phyloP scores from a whole-genome alignment of 2,329 filamentous ascomycete genomes.

The Massarina eburnea region DNA sequence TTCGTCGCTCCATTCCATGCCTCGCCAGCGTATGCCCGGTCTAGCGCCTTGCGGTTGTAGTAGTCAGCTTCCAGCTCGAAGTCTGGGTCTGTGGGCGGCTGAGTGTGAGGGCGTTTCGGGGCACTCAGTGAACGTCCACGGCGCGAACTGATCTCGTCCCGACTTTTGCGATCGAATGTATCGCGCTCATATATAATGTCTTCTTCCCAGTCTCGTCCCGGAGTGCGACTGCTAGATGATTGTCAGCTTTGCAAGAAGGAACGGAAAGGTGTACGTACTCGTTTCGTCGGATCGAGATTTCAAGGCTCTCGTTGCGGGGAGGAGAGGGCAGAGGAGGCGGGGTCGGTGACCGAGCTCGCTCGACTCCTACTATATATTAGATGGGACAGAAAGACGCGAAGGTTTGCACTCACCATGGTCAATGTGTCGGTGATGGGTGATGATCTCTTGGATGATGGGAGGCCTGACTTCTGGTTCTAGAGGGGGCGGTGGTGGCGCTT shows the following conservation, averaged over 20 bases:
- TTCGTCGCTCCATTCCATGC: slow-evolving; percentile 72
- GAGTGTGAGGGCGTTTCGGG: slow-evolving; percentile 47
- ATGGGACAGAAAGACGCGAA: background rate
- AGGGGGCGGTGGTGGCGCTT: slow-evolving; percentile 50
- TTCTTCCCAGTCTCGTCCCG: slow-evolving; percentile 59
- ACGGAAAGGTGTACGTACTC: slow-evolving; percentile 42
- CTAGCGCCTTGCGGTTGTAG: slow-evolving; percentile 68
- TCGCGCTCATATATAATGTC: slow-evolving; percentile 66
- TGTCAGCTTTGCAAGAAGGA: background rate
- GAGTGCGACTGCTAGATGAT: slow-evolving; percentile 43
- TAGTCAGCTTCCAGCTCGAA: slow-evolving; percentile 59
- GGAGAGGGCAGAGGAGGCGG: slow-evolving; percentile 54
- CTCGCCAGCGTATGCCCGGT: slow-evolving; percentile 71
- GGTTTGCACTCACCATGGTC: slow-evolving; percentile 70
- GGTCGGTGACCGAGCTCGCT: slow-evolving; percentile 50
- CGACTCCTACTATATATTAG: slow-evolving; percentile 41
- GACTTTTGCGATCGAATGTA: slow-evolving; percentile 25
- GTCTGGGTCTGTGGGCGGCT: slow-evolving; percentile 47
- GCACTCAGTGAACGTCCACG: slow-evolving; percentile 44
- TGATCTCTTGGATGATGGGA: slow-evolving; percentile 83
- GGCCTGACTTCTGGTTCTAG: slow-evolving; percentile 71
- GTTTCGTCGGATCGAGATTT: slow-evolving; percentile 58
- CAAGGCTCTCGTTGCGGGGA: slow-evolving; percentile 54
- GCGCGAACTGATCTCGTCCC: slow-evolving; percentile 31
- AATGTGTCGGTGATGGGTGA: slow-evolving; percentile 84